These are phyloP conservation scores for Macrophomina pseudophaseolina DNA, from an alignment of 2,329 filamentous ascomycete species.

Conservation along the genomic window DNA sequence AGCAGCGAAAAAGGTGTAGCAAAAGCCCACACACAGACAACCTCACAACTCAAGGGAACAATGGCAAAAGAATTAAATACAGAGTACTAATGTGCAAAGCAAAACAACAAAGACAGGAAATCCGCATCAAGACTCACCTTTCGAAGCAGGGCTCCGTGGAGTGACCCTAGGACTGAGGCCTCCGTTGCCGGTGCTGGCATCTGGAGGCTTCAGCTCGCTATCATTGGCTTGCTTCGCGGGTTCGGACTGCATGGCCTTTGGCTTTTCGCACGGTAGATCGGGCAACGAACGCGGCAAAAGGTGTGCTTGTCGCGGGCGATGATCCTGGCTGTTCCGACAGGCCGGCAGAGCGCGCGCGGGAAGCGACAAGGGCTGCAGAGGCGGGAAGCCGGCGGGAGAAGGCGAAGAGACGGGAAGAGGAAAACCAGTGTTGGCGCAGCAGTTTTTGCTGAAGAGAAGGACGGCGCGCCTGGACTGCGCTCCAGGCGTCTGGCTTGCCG, in stretches of 20 bases:
- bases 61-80: background rate
- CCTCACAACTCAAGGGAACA: background rate
- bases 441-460: constrained; percentile 1
- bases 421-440: background rate
- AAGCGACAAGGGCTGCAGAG: constrained; percentile 7
- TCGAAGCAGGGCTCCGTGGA: constrained; percentile 9
- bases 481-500: background rate
- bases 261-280: constrained; percentile 18
- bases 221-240: constrained; percentile 21
- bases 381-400: constrained; percentile 1
- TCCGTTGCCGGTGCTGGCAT: background rate
- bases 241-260: constrained; percentile 15
- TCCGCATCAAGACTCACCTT: constrained; percentile 12
- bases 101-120: background rate
- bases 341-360: constrained; percentile 4
- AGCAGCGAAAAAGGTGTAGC: background rate
- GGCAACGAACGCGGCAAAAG: constrained; percentile 6
- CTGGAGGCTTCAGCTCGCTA: constrained; percentile 11
- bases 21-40: background rate
- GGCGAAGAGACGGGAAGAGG: background rate
- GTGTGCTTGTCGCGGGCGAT: constrained; percentile 1
- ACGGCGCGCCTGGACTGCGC: constrained; percentile 6
- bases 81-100: background rate
- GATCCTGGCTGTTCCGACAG: constrained; percentile 3
- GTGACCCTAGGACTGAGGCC: background rate